Evolutionary conservation across 768 basidiomycete genomes (phyloP), one percentile per base, ranked within the genome.

Genomic region (Cystoderma amianthinum): DNA sequence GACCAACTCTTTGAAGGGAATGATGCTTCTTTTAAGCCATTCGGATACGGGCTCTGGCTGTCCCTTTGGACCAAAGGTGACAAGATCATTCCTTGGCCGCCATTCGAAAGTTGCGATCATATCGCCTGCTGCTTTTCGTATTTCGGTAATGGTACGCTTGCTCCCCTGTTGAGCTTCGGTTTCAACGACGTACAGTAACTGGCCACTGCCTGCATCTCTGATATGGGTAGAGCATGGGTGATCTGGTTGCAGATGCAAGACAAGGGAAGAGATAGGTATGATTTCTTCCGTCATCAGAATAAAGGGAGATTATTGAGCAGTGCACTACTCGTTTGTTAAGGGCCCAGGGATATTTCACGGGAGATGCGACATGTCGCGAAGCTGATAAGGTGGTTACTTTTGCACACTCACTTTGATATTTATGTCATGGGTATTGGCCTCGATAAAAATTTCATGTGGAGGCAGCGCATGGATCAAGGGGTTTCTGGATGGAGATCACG

Each of bases 1-100:
- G 25, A 40, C 48, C 17, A 32, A 48, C 48, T 48, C 38, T 36
- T 43, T 45, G 41, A 45, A 48, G 2, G 48, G 48, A 23, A 48
- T 37, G 10, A 34, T 10, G 22, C 48, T 48, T 20, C 43, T 45
- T 35, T 45, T 48, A 13, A 48, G 39, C 48, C 48, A 48, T 17
- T 37, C 22, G 38, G 38, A 41, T 5, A 41, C 44, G 3, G 47
- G 30, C 40, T 16, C 36, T 34, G 10, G 25, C 44, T 17, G 21
- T 21, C 15, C 40, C 28, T 36, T 37, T 16, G 5, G 10, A 30
- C 9, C 25, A 41, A 49, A 24, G 10, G 39, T 25, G 9, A 45
- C 41, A 11, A 41, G 19, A 34, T 48, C 38, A 4, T 36, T 35
- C 15, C 35, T 24, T 13, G 42, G 43, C 13, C 35, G 36, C 48